phyloP scores from a whole-genome alignment of 2,329 filamentous ascomycete genomes.

The Fusarium bactridioides region DNA sequence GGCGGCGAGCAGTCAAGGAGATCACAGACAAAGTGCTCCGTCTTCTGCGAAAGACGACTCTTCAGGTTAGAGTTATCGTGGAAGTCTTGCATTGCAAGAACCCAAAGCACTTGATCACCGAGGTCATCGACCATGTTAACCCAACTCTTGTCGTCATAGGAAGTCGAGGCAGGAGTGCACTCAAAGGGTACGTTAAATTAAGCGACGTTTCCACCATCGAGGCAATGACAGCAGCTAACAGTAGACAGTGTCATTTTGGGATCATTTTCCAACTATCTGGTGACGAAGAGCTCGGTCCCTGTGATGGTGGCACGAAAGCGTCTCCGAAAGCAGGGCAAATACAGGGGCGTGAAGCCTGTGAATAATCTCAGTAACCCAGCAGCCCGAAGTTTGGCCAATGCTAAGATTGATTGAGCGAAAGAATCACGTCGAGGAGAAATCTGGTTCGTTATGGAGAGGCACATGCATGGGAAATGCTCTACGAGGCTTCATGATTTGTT shows the following conservation, averaged over 20 bases:
- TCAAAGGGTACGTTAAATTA: conserved; percentile 78
- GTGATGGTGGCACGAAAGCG: conserved; percentile 98
- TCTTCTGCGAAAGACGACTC: conserved; percentile 84
- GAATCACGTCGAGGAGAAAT: background rate
- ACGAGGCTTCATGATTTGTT: conserved; percentile 17
- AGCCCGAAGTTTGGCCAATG: conserved; percentile 71
- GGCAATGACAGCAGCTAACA: conserved; percentile 43
- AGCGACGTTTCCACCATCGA: background rate
- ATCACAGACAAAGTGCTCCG: conserved; percentile 88
- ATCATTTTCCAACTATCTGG: conserved; percentile 96
- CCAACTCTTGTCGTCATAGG: conserved; percentile 94
- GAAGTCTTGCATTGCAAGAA: conserved; percentile 99
- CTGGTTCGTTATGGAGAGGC: background rate
- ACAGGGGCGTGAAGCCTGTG: conserved; percentile 76
- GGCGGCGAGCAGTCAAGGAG: conserved; percentile 79
- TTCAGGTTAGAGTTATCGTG: conserved; percentile 92
- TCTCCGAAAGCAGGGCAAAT: conserved; percentile 85
- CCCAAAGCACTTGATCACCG: conserved; percentile 93
- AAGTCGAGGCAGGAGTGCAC: conserved; percentile 85
- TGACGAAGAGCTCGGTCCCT: conserved; percentile 94
- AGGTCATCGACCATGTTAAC: conserved; percentile 92
- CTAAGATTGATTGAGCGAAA: conserved; percentile 73
- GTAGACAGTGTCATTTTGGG: conserved; percentile 81
- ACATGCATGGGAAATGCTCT: conserved; percentile 11
- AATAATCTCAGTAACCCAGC: conserved; percentile 81